These are phyloP conservation scores for Neurospora tetraspora DNA, from an alignment of 495 filamentous ascomycete species.

Conservation along the genomic window DNA sequence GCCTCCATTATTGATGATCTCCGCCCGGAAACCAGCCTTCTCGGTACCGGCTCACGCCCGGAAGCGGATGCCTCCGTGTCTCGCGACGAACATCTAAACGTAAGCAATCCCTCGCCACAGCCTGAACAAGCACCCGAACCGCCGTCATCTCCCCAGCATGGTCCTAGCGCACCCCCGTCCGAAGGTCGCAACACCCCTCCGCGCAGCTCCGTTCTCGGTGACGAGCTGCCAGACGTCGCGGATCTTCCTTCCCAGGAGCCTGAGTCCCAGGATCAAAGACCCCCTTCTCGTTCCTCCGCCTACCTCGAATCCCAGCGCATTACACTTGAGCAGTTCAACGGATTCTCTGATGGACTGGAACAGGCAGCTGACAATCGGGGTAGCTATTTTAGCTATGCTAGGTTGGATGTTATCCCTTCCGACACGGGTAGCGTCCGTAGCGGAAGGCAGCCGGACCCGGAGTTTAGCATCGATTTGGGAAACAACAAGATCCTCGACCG, in stretches of 20 bases:
- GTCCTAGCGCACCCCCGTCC: neutral
- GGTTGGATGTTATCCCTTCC: conserved; percentile 12
- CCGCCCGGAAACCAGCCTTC: conserved; percentile 13
- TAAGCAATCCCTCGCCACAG: conserved; percentile 23
- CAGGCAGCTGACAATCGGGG: neutral
- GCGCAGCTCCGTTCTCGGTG: neutral
- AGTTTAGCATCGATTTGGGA: conserved; percentile 18
- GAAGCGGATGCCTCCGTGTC: conserved; percentile 13
- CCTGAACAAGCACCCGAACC: conserved; percentile 13
- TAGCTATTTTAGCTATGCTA: conserved; percentile 7
- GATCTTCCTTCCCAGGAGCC: neutral
- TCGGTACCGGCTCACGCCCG: conserved; percentile 17
- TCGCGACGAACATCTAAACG: conserved; percentile 1
- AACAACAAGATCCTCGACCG: conserved; percentile 12
- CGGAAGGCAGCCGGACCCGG: conserved; percentile 30
- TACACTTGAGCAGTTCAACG: conserved; percentile 18
- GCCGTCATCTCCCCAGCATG: neutral
- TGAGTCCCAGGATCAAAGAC: neutral
- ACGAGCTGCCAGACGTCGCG: neutral
- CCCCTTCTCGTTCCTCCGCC: neutral
- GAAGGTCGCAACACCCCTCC: neutral
- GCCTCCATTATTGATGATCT: conserved; percentile 15
- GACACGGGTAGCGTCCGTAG: conserved; percentile 26
- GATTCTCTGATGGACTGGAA: conserved; percentile 14
- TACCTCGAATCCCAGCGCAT: conserved; percentile 18